Percentiles rank a stretch among this genome's conserved stretches.
These are phyloP conservation scores for Wickerhamomyces xylosicus DNA, from an alignment of 805 yeast genomes.

Conservation along the genomic window DNA sequence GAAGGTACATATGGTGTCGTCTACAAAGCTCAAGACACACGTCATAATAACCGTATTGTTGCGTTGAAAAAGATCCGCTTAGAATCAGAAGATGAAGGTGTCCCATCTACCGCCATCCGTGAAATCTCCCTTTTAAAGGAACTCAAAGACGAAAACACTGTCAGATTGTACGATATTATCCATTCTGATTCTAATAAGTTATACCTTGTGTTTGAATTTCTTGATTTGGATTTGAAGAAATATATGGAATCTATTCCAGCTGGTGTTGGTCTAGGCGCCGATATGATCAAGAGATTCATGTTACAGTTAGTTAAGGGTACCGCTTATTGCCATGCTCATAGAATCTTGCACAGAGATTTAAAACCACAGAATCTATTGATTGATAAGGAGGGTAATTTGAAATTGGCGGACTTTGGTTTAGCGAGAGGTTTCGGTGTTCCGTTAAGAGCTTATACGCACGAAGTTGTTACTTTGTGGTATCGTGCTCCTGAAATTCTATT, in stretches of 20 bases:
- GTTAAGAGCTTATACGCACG: constrained; percentile 92
- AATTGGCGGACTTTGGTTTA: constrained; percentile 86
- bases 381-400: constrained; percentile 90
- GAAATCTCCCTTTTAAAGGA: constrained; percentile 93
- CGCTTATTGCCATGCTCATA: constrained; percentile 86
- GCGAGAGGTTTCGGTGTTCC: constrained; percentile 98
- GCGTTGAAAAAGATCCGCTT: constrained; percentile 92
- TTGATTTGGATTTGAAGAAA: constrained; percentile 90
- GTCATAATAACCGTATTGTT: constrained; percentile 86
- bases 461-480: constrained; percentile 96
- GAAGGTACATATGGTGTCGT: constrained; percentile 99
- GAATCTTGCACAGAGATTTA: constrained; percentile 90
- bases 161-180: constrained; percentile 83
- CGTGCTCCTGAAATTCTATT: constrained; percentile 91
- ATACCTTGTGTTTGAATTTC: constrained; percentile 85
- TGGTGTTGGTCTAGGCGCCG: constrained; percentile 82
- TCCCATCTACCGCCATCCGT: constrained; percentile 95
- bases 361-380: constrained; percentile 94
- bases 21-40: constrained; percentile 85
- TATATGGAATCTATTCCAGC: constrained; percentile 94
- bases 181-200: constrained; percentile 91
- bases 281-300: constrained; percentile 87
- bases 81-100: constrained; percentile 97
- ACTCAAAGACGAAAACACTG: constrained; percentile 87
- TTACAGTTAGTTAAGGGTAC: constrained; percentile 87